phyloP scores from a whole-genome alignment of 192 early-diverging fungal genomes.

The Backusella parvicylindrica region DNA sequence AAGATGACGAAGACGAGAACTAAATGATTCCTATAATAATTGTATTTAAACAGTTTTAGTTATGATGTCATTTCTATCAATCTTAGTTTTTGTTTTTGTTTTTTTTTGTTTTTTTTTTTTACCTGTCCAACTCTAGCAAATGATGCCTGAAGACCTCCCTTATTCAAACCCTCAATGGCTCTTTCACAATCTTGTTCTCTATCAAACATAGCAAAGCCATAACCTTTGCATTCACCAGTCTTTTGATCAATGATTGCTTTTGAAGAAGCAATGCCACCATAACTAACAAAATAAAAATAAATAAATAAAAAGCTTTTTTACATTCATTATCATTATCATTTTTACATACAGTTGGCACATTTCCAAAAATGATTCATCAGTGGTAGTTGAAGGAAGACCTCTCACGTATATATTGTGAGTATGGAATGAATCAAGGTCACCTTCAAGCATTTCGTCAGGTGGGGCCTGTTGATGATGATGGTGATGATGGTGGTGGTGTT shows the following conservation, averaged over 20 bases:
- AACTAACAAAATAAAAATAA: constrained; percentile 35
- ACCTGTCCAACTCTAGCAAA: constrained; percentile 68
- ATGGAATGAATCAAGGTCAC: constrained; percentile 23
- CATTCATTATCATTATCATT: no score
- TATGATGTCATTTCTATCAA: not conserved
- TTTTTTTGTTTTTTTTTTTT: not conserved
- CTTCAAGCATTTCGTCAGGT: not conserved
- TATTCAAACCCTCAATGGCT: constrained; percentile 70
- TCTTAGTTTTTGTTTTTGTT: not conserved
- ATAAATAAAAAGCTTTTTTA: not conserved
- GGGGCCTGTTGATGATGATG: not conserved
- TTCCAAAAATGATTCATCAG: constrained; percentile 61
- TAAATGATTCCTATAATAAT: constrained; percentile 59
- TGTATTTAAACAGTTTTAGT: not conserved
- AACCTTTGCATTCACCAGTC: constrained; percentile 81
- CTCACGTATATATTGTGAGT: constrained; percentile 82
- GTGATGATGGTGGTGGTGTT: constrained; percentile 5
- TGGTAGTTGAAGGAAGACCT: constrained; percentile 59
- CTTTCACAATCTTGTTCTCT: constrained; percentile 60
- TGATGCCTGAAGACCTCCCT: constrained; percentile 63
- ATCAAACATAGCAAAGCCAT: constrained; percentile 88
- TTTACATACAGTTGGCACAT: constrained; percentile 64
- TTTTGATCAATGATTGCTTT: constrained; percentile 82
- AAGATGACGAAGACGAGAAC: constrained; percentile 62
- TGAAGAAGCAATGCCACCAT: constrained; percentile 70